Conservation (phyloP, 345 rosid species). For the Rhodamnia argentea region DNA sequence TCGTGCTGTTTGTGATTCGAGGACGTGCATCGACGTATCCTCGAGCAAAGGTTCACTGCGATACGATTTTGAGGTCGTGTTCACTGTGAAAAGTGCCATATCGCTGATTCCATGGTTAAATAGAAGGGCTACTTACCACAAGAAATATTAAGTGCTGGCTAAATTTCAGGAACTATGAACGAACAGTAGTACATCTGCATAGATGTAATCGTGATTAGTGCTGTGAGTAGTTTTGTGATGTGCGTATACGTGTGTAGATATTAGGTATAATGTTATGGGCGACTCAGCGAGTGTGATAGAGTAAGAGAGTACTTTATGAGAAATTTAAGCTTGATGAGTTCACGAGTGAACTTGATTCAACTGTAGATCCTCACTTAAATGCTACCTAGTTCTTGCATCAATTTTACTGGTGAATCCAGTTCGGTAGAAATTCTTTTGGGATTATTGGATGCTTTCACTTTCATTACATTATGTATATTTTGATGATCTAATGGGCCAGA, state of each 20-base stretch:
- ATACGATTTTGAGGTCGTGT: not conserved
- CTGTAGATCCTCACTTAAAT: not conserved
- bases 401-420: not conserved
- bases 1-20: not conserved
- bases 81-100: not conserved
- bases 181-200: not conserved
- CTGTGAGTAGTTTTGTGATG: not conserved
- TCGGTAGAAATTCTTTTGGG: not conserved
- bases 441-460: not conserved
- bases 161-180: not conserved
- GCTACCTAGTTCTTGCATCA: not conserved
- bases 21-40: not conserved
- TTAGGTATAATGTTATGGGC: not conserved
- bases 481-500: not conserved
- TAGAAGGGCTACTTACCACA: not conserved
- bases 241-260: not conserved
- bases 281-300: not conserved
- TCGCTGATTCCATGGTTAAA: not conserved
- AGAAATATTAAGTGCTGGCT: not conserved
- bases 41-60: not conserved
- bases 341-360: not conserved
- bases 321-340: not conserved
- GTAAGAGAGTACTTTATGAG: not conserved
- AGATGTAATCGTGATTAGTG: not conserved
- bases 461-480: not conserved